Evolutionary conservation across 1,284 basidiomycete genomes (phyloP).

Genomic region (Sporisorium reilianum): DNA sequence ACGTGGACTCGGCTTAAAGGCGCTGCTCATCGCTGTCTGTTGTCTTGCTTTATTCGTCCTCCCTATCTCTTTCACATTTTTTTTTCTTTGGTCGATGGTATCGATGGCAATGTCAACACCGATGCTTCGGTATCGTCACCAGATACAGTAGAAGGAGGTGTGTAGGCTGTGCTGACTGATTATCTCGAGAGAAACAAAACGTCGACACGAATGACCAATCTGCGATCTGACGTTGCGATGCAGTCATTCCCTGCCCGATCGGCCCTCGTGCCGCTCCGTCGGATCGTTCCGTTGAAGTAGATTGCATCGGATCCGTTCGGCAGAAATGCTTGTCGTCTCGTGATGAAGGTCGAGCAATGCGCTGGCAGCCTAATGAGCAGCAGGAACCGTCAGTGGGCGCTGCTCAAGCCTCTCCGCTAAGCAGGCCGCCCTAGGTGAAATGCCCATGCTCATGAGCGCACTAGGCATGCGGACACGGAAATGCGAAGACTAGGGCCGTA

Average conservation of each 20-base stretch:
- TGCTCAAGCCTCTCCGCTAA: neutral
- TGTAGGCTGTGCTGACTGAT: neutral
- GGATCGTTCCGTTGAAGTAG: too few species aligned
- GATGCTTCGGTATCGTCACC: neutral
- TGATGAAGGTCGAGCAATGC: too few species aligned
- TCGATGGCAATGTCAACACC: slow-evolving; percentile 3
- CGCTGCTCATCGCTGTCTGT: too few species aligned
- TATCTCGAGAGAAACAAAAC: neutral
- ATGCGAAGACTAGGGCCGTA: neutral
- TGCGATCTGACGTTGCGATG: neutral
- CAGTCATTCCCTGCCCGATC: neutral
- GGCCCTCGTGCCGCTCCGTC: neutral
- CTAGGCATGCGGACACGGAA: neutral
- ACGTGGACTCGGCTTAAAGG: neutral
- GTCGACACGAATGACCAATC: slow-evolving; percentile 5
- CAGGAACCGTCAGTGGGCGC: too few species aligned
- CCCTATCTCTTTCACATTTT: neutral
- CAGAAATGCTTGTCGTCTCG: too few species aligned
- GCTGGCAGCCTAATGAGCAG: too few species aligned
- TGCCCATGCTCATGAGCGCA: neutral
- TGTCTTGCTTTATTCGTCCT: neutral
- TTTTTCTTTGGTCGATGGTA: neutral
- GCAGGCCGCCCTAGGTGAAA: too few species aligned
- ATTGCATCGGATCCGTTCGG: too few species aligned
- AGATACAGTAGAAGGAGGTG: neutral